Conservation (phyloP, 148 eudicot species). For the Amaranthus hypochondriacus region DNA sequence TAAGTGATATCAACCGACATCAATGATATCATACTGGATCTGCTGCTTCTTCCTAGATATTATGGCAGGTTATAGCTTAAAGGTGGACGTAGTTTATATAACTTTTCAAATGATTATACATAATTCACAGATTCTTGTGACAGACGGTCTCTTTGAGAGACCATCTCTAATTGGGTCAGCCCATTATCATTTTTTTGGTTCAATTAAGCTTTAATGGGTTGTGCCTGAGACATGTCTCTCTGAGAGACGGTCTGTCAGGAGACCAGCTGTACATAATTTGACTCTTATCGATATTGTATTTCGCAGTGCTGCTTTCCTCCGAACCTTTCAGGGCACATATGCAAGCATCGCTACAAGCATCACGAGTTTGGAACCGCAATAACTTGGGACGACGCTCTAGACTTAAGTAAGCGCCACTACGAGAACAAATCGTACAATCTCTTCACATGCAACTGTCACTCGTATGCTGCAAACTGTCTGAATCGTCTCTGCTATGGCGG, state of each 20-base stretch:
- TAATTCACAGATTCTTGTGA: too few species aligned
- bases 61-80: too few species aligned
- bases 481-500: conserved; percentile 72
- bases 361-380: conserved; percentile 60
- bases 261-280: not conserved
- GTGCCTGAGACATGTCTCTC: too few species aligned
- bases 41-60: too few species aligned
- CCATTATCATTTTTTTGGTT: too few species aligned
- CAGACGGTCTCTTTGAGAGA: too few species aligned
- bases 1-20: too few species aligned
- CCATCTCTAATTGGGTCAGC: too few species aligned
- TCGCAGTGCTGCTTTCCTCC: conserved; percentile 82
- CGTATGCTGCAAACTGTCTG: conserved; percentile 70
- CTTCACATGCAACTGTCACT: conserved; percentile 87
- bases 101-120: too few species aligned
- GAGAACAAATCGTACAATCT: conserved; percentile 89
- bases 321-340: conserved; percentile 56
- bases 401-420: conserved; percentile 41
- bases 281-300: not conserved
- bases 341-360: conserved; percentile 68
- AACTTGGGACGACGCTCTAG: conserved; percentile 85
- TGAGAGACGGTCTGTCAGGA: not conserved
- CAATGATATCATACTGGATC: too few species aligned
- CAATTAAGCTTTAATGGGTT: too few species aligned
- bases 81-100: too few species aligned